Evolutionary conservation across 2,329 filamentous ascomycete genomes (phyloP).

Genomic region (Samsoniella hepiali): DNA sequence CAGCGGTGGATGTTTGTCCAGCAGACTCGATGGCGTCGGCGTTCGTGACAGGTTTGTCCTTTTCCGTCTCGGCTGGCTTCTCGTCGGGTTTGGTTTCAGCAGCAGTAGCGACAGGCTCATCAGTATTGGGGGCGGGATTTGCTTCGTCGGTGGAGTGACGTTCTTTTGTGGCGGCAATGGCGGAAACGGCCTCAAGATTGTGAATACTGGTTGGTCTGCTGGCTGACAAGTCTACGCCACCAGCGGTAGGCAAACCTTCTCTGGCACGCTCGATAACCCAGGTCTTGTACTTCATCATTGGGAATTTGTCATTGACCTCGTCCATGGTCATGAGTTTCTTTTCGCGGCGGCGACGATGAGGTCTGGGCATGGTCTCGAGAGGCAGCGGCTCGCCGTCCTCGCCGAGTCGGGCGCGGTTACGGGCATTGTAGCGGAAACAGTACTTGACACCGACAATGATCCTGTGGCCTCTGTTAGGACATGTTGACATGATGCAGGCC

Average conservation of each 20-base stretch:
- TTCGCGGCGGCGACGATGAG: conserved; percentile 82
- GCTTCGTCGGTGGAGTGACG: conserved; percentile 43
- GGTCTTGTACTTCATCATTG: conserved; percentile 91
- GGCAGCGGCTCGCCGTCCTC: conserved; percentile 88
- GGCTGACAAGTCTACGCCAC: conserved; percentile 73
- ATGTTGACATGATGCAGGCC: neutral
- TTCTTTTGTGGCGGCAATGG: conserved; percentile 43
- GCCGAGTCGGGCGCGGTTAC: conserved; percentile 73
- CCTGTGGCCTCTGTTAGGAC: conserved; percentile 52
- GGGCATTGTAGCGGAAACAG: conserved; percentile 96
- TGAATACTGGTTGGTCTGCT: conserved; percentile 73
- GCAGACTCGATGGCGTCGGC: conserved; percentile 19
- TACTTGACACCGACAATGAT: conserved; percentile 99
- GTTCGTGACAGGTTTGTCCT: conserved; percentile 18
- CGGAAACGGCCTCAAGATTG: conserved; percentile 57
- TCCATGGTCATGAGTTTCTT: conserved; percentile 99
- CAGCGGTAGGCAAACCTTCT: conserved; percentile 77
- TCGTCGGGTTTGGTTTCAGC: conserved; percentile 25
- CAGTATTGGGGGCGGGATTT: conserved; percentile 27
- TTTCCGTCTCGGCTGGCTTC: conserved; percentile 20
- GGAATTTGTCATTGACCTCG: conserved; percentile 96
- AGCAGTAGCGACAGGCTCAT: conserved; percentile 23
- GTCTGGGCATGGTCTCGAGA: conserved; percentile 76
- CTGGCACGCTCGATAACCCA: conserved; percentile 84
- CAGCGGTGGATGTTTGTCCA: conserved; percentile 27